Evolutionary conservation across 257 asterid genomes (phyloP), one percentile per base, ranked within the genome.

Genomic region (Jasminum sambac): DNA sequence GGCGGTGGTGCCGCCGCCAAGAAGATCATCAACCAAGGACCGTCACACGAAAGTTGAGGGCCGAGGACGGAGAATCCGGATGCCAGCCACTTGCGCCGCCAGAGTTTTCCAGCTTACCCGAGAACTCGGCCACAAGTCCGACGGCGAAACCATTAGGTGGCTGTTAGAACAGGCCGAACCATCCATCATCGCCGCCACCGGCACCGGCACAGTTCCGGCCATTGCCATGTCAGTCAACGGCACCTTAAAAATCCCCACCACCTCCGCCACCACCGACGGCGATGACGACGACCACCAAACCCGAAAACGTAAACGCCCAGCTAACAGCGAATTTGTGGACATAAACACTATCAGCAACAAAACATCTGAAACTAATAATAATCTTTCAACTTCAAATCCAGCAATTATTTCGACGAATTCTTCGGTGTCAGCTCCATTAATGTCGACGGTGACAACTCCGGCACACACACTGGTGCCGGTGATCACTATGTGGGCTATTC

Each of bases 141-240:
- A 70, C 16, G 74, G 74, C 13, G 74, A 71, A 71, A 71, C 76
- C 25, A 71, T 71, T 14, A 44, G 69, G 30, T 71, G 76, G 76
- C 76, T 71, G 52, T 63, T 71, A 46, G 70, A 71, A 71, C 62
- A 63, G 5, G 76, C 76, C 0, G 76, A 71, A 26, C 70, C 69
- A 6, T 55, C 76, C 26, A 71, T 71, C 24, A 46, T 71, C 24
- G 76, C 69, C 37, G 76, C 76, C 21, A 71, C 76, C 16, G 76
- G 76, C 16, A 63, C 76, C 7, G 76, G 76, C 3, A 71, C 69
- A 11, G 13, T 63, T 26, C 76, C 76, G 5, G 76, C 69, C 6
- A 71, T 71, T 16, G 70, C 76, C 52, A 46, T 63, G 62, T 63
- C 76, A 8, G 76, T 71, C 26, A 71, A 71, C 64, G 76, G 76